Base-by-base conservation (phyloP, 805 yeast genomes). In the Yarrowia hollandica region DNA sequence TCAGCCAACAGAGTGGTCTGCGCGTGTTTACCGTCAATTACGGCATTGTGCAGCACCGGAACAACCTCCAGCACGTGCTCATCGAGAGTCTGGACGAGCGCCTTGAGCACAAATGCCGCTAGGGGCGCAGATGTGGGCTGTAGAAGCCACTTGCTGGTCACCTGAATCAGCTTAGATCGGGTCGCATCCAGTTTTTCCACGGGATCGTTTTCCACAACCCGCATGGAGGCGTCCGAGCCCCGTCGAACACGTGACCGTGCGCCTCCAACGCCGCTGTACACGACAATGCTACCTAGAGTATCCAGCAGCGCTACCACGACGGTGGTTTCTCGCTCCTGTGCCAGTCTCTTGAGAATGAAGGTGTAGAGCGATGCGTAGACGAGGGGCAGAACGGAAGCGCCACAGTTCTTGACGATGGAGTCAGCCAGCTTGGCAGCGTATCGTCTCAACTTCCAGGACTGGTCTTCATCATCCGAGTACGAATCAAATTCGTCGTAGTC, bases 361-460 rank as follows among this genome's bases (percentile, higher is more conserved):
- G 38, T 75, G 68, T 79, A 64, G 4, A 81, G 61, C 5, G 62
- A 25, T 8, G 63, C 39, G 52, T 64, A 68, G 16, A 68, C 60
- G 10, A 37, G 31, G 1, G 75, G 69, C 12, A 48, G 39, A 15
- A 82, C 65, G 1, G 67, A 60, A 1, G 61, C 57, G 2, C 84
- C 81, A 55, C 72, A 74, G 1, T 66, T 63, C 2, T 65, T 66
- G n/a, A 79, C 70, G 12, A 80, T 60, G 0, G 76, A 66, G 15
- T 75, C 68, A 7, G 79, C 65, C 30, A 83, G 65, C 26, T 71
- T 72, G 6, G 81, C 75, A 0, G 88, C 71, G 57, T 77, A 78
- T 38, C 80, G 73, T 61, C 94, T 74, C 16, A 87, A 70, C 63
- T 81, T 84, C 86, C 91, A 84, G 1, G 85, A 78, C 56, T 74